Evolutionary conservation across 176 grass and related monocot genomes (phyloP).

Genomic region (Rhynchospora breviuscula): DNA sequence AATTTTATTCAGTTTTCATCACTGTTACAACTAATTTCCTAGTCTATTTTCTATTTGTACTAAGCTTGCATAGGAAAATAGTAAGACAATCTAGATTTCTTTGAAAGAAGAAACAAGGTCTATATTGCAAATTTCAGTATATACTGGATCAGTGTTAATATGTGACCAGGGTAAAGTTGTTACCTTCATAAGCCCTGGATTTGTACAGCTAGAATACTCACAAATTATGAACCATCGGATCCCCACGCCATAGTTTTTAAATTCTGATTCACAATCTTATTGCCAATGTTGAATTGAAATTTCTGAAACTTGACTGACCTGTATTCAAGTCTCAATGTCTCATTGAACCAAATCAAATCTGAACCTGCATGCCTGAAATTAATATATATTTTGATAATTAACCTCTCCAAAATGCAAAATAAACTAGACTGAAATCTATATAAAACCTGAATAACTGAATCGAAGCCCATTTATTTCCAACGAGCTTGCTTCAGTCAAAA

Average conservation of each 20-base stretch:
- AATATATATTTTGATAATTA: conserved; percentile 1
- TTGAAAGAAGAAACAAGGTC: not conserved
- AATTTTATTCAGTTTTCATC: not conserved
- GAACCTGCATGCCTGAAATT: not conserved
- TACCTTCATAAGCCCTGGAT: not conserved
- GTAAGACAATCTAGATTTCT: not conserved
- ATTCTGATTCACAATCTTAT: not conserved
- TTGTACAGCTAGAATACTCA: not conserved
- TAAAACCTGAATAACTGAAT: not conserved
- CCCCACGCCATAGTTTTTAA: not conserved
- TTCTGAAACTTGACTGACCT: not conserved
- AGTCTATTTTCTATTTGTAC: not conserved
- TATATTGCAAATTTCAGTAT: not conserved
- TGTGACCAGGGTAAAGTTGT: not conserved
- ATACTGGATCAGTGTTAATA: too few relatives aligned
- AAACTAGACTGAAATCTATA: not conserved
- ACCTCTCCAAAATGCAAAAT: not conserved
- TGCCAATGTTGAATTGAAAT: not conserved
- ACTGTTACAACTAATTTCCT: not conserved
- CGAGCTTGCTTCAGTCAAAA: not conserved
- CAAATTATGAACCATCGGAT: not conserved
- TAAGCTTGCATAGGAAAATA: not conserved
- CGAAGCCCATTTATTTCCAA: not conserved
- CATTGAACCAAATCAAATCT: not conserved
- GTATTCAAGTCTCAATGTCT: not conserved